Evolutionary conservation across 331 rosid genomes (phyloP), one percentile per base, ranked within the genome.

Genomic region (Cydonia oblonga): DNA sequence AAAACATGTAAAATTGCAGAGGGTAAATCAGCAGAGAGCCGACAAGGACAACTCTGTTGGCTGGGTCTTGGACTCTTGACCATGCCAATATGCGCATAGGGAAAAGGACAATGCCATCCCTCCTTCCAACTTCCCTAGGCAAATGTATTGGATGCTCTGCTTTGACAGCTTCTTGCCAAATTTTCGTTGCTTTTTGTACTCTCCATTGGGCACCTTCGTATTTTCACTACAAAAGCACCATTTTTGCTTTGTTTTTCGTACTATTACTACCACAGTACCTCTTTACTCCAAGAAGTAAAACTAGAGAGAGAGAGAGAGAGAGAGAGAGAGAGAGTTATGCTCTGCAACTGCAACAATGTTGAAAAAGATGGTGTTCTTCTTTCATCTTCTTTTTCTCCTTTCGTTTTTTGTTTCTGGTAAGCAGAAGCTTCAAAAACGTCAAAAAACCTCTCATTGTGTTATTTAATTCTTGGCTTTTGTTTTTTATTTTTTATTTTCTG

Each of bases 371-470:
- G 63, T 25, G 15, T 69, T 86, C 18, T 11, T 75, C 71, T 23
- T 79, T 70, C 75, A 74, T 40, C 79, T 86, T 23, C 66, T 83
- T 62, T 9, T 86, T 56, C 77, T 90, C 69, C 77, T 2, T 75
- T 75, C 66, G 8, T 73, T 82, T 24, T 79, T 79, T 86, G 85
- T 77, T 72, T 61, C 89, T 33, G 88, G 96, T 92, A 88, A 86
- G 83, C 11, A 20, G 76, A 49, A 76, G 46, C 75, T 29, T 54
- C 75, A 32, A 70, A 65, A 56, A 8, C 20, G 56, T 32, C 15
- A 57, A 14, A 7, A 2, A 3, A 0, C 63, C n/a, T 15, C 28
- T 20, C 7, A 2, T n/a, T 30, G 19, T 13, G 23, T 44, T 38
- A 2, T 40, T 28, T 28, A 9, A 1, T 20, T 24, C 22, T 62